Conservation (phyloP, 805 yeast genomes). For the Wickerhamomyces queroliae region DNA sequence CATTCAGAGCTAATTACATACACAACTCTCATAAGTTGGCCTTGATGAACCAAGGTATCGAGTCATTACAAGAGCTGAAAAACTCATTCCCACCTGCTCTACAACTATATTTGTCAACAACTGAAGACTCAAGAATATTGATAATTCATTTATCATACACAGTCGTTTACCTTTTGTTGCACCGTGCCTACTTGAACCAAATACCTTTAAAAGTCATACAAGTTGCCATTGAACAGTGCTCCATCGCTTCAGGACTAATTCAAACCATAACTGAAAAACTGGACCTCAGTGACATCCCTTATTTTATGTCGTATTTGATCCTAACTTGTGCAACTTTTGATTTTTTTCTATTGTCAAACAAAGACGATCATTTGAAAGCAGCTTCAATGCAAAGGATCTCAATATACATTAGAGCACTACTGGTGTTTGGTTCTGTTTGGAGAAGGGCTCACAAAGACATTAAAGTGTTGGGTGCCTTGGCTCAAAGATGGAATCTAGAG, state of each 20-base stretch:
- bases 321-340: slow-evolving; percentile 29
- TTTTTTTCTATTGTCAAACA: slow-evolving; percentile 23
- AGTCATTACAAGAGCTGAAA: slow-evolving; percentile 16
- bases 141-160: slow-evolving; percentile 25
- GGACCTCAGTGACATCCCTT: slow-evolving; percentile 16
- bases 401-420: slow-evolving; percentile 18
- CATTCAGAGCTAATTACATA: slow-evolving; percentile 26
- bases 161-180: slow-evolving; percentile 21
- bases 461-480: slow-evolving; percentile 18
- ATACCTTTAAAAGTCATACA: slow-evolving; percentile 23
- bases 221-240: slow-evolving; percentile 20
- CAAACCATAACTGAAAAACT: slow-evolving; percentile 12
- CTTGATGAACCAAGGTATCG: slow-evolving; percentile 24
- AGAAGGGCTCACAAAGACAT: slow-evolving; percentile 26
- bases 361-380: slow-evolving; percentile 15
- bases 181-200: slow-evolving; percentile 25
- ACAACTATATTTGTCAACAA: slow-evolving; percentile 4
- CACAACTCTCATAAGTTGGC: slow-evolving; percentile 27
- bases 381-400: slow-evolving; percentile 16
- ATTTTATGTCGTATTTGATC: slow-evolving; percentile 26
- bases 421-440: slow-evolving; percentile 23
- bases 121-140: slow-evolving; percentile 18
- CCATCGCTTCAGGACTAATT: slow-evolving; percentile 18
- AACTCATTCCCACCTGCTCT: slow-evolving; percentile 20
- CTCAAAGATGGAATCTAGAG: slow-evolving; percentile 21